These are phyloP conservation scores for Hypoxylon lienhwacheense DNA, from an alignment of 495 filamentous ascomycete species.

Conservation along the genomic window DNA sequence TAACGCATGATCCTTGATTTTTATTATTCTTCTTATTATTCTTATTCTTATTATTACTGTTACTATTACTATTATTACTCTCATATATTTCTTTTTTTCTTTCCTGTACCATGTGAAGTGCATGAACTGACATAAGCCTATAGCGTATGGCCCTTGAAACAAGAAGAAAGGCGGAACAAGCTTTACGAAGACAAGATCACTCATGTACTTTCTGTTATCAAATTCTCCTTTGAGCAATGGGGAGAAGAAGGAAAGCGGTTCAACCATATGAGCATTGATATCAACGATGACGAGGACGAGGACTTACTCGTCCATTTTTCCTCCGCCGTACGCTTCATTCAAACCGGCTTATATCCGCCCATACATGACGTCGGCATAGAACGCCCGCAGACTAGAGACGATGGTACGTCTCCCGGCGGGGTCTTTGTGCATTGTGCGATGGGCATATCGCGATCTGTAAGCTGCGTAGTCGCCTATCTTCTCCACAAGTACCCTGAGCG, in stretches of 20 bases:
- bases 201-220: slow-evolving; percentile 80
- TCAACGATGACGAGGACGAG: slow-evolving; percentile 86
- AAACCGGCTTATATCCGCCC: slow-evolving; percentile 59
- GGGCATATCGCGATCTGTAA: slow-evolving; percentile 91
- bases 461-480: slow-evolving; percentile 81
- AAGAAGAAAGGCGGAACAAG: slow-evolving; percentile 59
- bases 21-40: too few species aligned
- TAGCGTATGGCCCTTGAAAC: slow-evolving; percentile 71
- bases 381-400: not conserved
- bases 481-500: slow-evolving; percentile 63
- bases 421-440: slow-evolving; percentile 74
- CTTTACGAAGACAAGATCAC: slow-evolving; percentile 76
- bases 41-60: too few species aligned
- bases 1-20: too few species aligned
- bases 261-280: slow-evolving; percentile 74
- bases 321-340: slow-evolving; percentile 76
- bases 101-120: too few species aligned
- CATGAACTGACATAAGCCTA: slow-evolving; percentile 35
- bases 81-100: too few species aligned
- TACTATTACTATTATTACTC: too few species aligned
- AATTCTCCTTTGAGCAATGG: slow-evolving; percentile 44
- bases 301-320: slow-evolving; percentile 82
- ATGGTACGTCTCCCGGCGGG: slow-evolving; percentile 32
- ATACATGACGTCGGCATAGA: slow-evolving; percentile 26
- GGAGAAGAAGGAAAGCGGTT: slow-evolving; percentile 53